phyloP scores from a whole-genome alignment of 2,329 filamentous ascomycete species.

The Camptophora hylomeconis region DNA sequence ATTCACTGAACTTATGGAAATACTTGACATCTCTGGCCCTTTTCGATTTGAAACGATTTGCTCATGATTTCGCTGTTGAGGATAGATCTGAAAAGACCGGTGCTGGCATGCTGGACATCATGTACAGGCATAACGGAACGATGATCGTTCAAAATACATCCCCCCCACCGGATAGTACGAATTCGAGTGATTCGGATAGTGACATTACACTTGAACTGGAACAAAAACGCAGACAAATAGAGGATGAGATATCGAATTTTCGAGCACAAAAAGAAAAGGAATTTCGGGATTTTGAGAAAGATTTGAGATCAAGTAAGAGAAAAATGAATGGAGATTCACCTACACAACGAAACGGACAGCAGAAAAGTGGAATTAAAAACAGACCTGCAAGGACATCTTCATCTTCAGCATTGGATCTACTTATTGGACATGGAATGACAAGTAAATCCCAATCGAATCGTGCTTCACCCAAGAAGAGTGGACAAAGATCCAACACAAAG shows the following conservation, averaged over 20 bases:
- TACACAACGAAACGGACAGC: constrained; percentile 6
- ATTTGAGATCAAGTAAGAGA: constrained; percentile 7
- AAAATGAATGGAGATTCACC: not conserved
- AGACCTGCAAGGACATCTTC: constrained; percentile 2
- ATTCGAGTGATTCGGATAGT: constrained; percentile 3
- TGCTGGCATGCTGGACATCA: no score
- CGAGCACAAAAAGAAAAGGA: constrained; percentile 17
- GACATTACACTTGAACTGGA: constrained; percentile 8
- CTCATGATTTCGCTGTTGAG: no score
- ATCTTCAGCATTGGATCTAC: not conserved
- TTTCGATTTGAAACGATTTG: no score
- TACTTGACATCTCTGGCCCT: no score
- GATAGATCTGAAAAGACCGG: no score
- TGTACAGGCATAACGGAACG: no score
- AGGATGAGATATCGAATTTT: constrained; percentile 17
- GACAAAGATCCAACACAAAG: no score
- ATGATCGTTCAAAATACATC: constrained; percentile 2
- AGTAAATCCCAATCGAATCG: constrained; percentile 1
- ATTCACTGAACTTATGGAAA: no score
- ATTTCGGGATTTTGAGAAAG: constrained; percentile 17
- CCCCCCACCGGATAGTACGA: constrained; percentile 4
- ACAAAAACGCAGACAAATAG: constrained; percentile 16
- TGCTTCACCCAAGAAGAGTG: no score
- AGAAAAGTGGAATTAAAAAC: constrained; percentile 3
- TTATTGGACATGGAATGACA: no score